phyloP scores from a whole-genome alignment of 1,284 basidiomycete species.

The Puccinia brachypodii region DNA sequence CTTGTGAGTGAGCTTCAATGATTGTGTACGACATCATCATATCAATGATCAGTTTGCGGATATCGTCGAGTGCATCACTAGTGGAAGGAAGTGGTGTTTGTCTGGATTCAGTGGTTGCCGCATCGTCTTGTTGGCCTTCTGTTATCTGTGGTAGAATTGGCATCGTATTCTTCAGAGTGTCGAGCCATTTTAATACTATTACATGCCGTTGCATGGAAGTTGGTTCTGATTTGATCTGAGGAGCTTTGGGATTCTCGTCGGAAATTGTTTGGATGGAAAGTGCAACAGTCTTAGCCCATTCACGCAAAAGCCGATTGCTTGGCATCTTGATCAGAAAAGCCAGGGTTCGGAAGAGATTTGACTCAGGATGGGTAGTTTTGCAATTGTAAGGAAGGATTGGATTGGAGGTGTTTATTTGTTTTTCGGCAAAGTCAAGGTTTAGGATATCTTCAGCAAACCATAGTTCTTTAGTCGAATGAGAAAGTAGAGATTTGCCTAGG shows the following conservation, averaged over 20 bases:
- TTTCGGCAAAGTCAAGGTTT: background rate
- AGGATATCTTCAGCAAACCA: background rate
- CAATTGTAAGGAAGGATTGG: background rate
- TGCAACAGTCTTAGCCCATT: background rate
- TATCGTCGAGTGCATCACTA: background rate
- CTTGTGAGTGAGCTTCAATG: background rate
- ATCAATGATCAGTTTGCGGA: background rate
- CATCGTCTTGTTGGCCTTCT: too few relatives aligned
- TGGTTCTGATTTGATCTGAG: background rate
- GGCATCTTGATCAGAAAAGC: background rate
- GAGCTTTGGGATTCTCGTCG: background rate
- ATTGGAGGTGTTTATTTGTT: background rate
- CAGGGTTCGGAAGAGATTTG: background rate
- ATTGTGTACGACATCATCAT: background rate
- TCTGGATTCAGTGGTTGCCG: too few relatives aligned
- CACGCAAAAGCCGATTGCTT: background rate
- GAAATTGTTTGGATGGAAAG: background rate
- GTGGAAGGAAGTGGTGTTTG: background rate
- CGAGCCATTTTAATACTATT: background rate
- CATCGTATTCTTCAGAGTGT: background rate
- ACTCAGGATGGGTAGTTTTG: background rate
- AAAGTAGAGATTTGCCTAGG: background rate
- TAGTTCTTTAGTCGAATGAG: background rate
- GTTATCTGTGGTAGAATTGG: too few relatives aligned
- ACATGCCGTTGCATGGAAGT: background rate